Evolutionary conservation across 176 grass and related monocot species (phyloP), one percentile per base, ranked within the genome.

Genomic region (Zoysia pacifica): DNA sequence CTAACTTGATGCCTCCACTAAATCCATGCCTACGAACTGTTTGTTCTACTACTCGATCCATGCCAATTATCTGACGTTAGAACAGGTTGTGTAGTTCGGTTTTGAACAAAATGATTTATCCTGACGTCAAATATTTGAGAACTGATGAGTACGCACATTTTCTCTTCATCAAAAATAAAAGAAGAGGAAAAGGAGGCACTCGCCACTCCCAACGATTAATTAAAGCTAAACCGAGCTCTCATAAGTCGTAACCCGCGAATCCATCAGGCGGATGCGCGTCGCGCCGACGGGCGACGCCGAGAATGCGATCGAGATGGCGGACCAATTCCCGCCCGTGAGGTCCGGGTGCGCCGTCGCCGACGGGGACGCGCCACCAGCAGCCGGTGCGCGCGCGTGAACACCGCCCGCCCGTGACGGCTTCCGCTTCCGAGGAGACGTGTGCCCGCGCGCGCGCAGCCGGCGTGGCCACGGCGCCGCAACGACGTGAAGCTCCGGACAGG

Each of bases 351-450:
- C 85, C 3, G 81, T 91, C 81, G 48, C 67, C 67, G 77, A 87
- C 81, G 20, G 61, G 9, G 89, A 87, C 81, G 41, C 72, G 68
- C 77, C 81, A 87, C 85, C 81, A 48, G 51, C n/a, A 9, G 18
- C 39, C 63, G 18, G 20, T 16, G 59, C 75, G 9, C 35, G 35
- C 13, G n/a, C 4, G 11, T 3, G 28, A 0, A 28, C 28, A 28
- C 28, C 28, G 28, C 28, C 28, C 0, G 7, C 66, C 65, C 46
- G 73, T 49, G 66, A 68, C 80, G 44, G 51, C 11, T 62, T 37
- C 19, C 60, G 51, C 42, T 44, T 74, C 62, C 16, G 59, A 11
- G 76, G 43, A 72, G 78, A 77, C 54, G 48, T 16, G 2, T 49
- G 15, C 59, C 59, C 15, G 36, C 63, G 1, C 39, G 38, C 41